Base-by-base conservation (phyloP, 768 basidiomycete species). In the Xerocomus spinulosus region DNA sequence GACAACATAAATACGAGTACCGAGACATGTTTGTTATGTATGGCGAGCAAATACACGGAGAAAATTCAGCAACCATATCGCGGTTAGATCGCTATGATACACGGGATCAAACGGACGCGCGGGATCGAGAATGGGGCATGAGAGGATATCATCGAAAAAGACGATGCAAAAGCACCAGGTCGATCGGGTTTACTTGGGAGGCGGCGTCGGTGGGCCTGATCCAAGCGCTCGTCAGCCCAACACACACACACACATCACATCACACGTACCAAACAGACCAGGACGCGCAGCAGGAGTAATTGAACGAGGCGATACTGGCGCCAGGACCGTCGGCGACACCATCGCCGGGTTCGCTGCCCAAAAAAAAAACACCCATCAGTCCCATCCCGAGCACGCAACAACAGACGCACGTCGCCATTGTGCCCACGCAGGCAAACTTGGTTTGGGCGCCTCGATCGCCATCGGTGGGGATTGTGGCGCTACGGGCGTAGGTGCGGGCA, bases 391-490 rank as follows among this genome's bases (percentile, higher is more conserved):
- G 21, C 17, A 18, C 5, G 24, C 8, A 32, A 23, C 29, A 23
- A n/a, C 5, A 33, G 6, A 53, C 53, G 26, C 62, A 91, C 87
- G 88, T 72, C 82, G 75, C 88, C 87, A 91, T 56, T 89, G 86
- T 0, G 87, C 80, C 88, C 88, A 91, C 1, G 88, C 79, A 17
- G 87, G 86, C 24, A 80, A 17, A 29, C 77, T 75, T 0, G 77
- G 74, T 57, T 78, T 76, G 0, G 78, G 71, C 10, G 73, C 67
- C 23, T 71, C 72, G 23, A 72, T 68, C 0, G 75, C 74, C 38
- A 40, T 40, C 8, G 38, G 26, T 28, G 26, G 25, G 25, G 38
- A 17, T 9, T 25, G 38, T 24, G 8, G 7, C 10, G 74, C 68
- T 8, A 63, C 51, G 0, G 66, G 57, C 2, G 41, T 37, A 0